Evolutionary conservation across 2,329 filamentous ascomycete species (phyloP), one percentile per base, ranked within the genome.

Genomic region (Pestalotiopsis sp.): DNA sequence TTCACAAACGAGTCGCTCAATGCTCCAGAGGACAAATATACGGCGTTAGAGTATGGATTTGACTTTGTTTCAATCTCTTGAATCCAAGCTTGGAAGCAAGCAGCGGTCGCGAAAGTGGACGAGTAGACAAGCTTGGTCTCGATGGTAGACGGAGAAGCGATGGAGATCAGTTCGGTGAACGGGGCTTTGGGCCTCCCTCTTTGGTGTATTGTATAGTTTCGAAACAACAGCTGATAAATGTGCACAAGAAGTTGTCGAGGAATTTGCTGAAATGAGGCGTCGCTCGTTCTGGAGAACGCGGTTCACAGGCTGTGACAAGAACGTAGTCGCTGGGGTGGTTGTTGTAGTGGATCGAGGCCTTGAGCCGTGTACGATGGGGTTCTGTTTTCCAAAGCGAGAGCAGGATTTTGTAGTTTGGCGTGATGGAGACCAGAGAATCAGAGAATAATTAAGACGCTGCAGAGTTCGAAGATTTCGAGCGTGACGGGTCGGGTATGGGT

Each of bases 1-100:
- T 38, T 27, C 13, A 20, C 45, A 65, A 64, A 68, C 67, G 52
- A 67, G 59, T 64, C 27, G 60, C 17, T n/a, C 60, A 38, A 7
- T 63, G 7, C 45, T 52, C 17, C 17, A 7, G 45, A 52, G 6
- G 27, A 31, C 27, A 31, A n/a, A 60, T 60, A 23, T 27, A 60
- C 57, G 31, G 25, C 7, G 17, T 27, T 1, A 17, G 20, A 23
- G 31, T 12, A 31, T 55, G 9, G 17, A n/a, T 52, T 17, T n/a
- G 20, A n/a, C 7, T 23, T n/a, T 52, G 45, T 5, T 52, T 52
- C 20, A n/a, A n/a, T 52, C 45, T 52, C 45, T 52, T 52, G 45
- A n/a, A 52, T 52, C 45, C 45, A 52, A 52, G 6, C n/a, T n/a
- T 52, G 45, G 45, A 52, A 52, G 45, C 45, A 52, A 52, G 45